These are phyloP conservation scores for Russula virescens DNA, from an alignment of 768 basidiomycete genomes.

Conservation along the genomic window DNA sequence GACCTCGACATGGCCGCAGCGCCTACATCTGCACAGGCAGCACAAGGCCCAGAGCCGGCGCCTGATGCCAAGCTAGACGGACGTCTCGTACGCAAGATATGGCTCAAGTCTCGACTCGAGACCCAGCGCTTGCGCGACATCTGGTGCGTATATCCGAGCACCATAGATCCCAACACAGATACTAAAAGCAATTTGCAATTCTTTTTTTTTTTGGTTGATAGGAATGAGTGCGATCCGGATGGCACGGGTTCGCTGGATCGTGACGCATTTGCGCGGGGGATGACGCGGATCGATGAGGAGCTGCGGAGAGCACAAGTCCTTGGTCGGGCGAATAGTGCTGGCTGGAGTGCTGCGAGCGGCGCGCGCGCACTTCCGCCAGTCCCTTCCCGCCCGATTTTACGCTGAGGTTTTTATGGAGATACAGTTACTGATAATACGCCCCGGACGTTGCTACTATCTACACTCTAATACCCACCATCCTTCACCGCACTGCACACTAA, in stretches of 20 bases:
- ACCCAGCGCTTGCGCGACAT: slow-evolving; percentile 47
- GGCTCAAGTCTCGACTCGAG: slow-evolving; percentile 52
- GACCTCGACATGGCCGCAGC: slow-evolving; percentile 46
- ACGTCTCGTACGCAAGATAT: slow-evolving; percentile 49
- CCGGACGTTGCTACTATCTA: background rate
- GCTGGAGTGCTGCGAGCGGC: background rate
- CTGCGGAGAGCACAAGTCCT: slow-evolving; percentile 46
- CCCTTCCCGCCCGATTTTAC: slow-evolving; percentile 18
- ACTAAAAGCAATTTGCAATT: background rate
- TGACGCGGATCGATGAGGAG: slow-evolving; percentile 79
- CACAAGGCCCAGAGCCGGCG: slow-evolving; percentile 32
- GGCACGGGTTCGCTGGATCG: slow-evolving; percentile 48
- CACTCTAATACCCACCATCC: background rate
- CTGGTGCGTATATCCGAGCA: slow-evolving; percentile 48
- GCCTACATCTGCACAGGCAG: slow-evolving; percentile 27
- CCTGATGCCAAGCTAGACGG: slow-evolving; percentile 47
- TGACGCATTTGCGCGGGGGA: slow-evolving; percentile 61
- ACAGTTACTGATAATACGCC: background rate
- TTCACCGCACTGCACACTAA: too few relatives aligned
- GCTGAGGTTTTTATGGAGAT: background rate
- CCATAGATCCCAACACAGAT: background rate
- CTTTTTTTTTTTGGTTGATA: slow-evolving; percentile 26
- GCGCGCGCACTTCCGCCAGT: background rate
- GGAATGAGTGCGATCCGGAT: slow-evolving; percentile 60
- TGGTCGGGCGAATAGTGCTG: slow-evolving; percentile 3